Evolutionary conservation across 2,329 filamentous ascomycete species (phyloP), one percentile per base, ranked within the genome.

Genomic region (Scytalidium sp.): DNA sequence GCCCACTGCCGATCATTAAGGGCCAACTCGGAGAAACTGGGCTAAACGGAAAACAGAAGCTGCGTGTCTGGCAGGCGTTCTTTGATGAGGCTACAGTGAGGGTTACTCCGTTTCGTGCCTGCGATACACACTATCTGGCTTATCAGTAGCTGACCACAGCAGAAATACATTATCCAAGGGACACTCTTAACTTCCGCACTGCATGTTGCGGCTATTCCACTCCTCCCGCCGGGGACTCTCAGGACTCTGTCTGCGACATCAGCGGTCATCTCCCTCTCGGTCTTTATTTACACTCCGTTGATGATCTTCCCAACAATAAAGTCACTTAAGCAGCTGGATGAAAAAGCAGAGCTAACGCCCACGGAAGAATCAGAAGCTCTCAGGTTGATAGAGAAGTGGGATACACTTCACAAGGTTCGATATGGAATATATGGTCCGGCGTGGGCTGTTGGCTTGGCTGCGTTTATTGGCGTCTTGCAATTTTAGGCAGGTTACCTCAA

Each of bases 191-290:
- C 25, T 13, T 96, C 62, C 96, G 96, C 80, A 96, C 91, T 41
- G 92, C 92, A 62, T 92, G 92, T 68, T 81, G 97, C 32, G 87
- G 96, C 69, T 97, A 96, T 29, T 29, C 25, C 48, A 25, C 42
- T 51, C 21, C 43, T 55, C n/a, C 53, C 48, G 29, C 47, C 23
- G n/a, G 39, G 41, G 22, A 49, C 32, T 25, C 3, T 47, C 17
- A 29, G 45, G 8, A 23, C 22, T n/a, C 6, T 51, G 8, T 45
- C 46, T 3, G 46, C 47, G 5, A 45, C 27, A 20, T 9, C 23
- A 13, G 40, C 19, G 11, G 13, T 49, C 20, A 8, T 46, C 21
- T 53, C 47, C 44, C 19, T 55, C 25, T 29, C 25, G 8, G 13
- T 29, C 25, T 29, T 29, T 29, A 13, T 29, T 29, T 29, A 29